phyloP scores from a whole-genome alignment of 2,329 filamentous ascomycete genomes.

The Ophiostoma himal-ulmi region DNA sequence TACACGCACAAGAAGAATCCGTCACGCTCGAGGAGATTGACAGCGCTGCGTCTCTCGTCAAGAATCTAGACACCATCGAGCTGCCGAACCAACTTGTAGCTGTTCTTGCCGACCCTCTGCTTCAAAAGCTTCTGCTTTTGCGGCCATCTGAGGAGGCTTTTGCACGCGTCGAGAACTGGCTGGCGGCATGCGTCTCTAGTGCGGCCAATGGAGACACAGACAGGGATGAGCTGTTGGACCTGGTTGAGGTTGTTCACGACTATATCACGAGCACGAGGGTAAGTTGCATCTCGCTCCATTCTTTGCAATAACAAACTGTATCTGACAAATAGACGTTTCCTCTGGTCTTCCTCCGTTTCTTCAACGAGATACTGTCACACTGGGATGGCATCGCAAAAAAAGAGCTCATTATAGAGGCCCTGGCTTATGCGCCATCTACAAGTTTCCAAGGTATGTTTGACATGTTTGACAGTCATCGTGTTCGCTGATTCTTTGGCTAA shows the following conservation, averaged over 20 bases:
- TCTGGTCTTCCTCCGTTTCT: slow-evolving; percentile 31
- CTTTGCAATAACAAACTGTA: neutral
- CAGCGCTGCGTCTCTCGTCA: slow-evolving; percentile 61
- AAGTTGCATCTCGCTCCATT: slow-evolving; percentile 23
- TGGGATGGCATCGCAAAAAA: slow-evolving; percentile 59
- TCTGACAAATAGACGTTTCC: slow-evolving; percentile 24
- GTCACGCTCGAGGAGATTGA: slow-evolving; percentile 74
- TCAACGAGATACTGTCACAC: slow-evolving; percentile 46
- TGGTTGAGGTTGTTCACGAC: slow-evolving; percentile 50
- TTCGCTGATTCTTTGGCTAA: neutral
- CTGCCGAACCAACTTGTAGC: slow-evolving; percentile 77
- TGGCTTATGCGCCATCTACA: slow-evolving; percentile 50
- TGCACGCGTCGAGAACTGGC: slow-evolving; percentile 54
- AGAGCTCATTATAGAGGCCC: slow-evolving; percentile 51
- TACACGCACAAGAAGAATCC: slow-evolving; percentile 62
- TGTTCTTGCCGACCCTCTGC: slow-evolving; percentile 65
- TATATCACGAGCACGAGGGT: slow-evolving; percentile 56
- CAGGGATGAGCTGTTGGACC: slow-evolving; percentile 45
- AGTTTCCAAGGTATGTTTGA: slow-evolving; percentile 49
- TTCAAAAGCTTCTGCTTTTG: slow-evolving; percentile 70
- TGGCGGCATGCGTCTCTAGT: slow-evolving; percentile 51
- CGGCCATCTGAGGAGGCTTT: slow-evolving; percentile 49
- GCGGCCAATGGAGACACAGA: slow-evolving; percentile 42
- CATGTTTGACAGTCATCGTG: slow-evolving; percentile 21
- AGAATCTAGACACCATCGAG: slow-evolving; percentile 70